These are phyloP conservation scores for Venturiaceae sp. DNA, from an alignment of 2,329 filamentous ascomycete species.

Conservation along the genomic window DNA sequence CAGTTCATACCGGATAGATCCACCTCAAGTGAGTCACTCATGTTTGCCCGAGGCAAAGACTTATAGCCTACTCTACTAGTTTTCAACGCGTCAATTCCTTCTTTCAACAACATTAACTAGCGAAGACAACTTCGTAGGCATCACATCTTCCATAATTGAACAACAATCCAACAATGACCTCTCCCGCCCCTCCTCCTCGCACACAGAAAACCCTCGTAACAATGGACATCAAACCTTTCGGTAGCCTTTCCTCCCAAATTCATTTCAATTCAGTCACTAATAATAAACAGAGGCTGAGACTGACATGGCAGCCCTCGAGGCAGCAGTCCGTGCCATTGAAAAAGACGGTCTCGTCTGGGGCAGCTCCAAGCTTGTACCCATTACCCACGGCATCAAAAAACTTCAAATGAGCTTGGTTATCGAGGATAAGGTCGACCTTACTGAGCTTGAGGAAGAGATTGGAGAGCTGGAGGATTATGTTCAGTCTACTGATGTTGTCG, in stretches of 20 bases:
- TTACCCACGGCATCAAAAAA: conserved; percentile 98
- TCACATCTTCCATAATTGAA: too few relatives aligned
- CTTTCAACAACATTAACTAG: too few relatives aligned
- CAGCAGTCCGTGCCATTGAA: conserved; percentile 70
- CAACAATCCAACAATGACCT: too few relatives aligned
- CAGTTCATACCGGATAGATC: too few relatives aligned
- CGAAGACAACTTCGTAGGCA: too few relatives aligned
- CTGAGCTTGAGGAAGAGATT: conserved; percentile 82
- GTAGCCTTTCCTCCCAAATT: conserved; percentile 48
- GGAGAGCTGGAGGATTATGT: conserved; percentile 85
- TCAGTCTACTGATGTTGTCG: conserved; percentile 83
- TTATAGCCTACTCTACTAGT: too few relatives aligned
- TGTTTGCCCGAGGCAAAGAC: too few relatives aligned
- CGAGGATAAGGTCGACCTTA: conserved; percentile 87
- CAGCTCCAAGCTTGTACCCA: conserved; percentile 75
- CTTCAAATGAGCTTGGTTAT: conserved; percentile 96
- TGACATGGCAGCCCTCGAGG: conserved; percentile 74
- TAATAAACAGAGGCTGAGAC: conserved; percentile 72
- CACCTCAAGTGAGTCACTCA: too few relatives aligned
- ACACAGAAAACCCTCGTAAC: conserved; percentile 98
- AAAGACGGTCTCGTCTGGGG: conserved; percentile 96
- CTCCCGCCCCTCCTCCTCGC: too few relatives aligned
- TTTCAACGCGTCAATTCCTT: too few relatives aligned
- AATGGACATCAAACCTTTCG: conserved; percentile 96
- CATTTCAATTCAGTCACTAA: neutral